Conservation (phyloP, 768 basidiomycete species). For the Cystofilobasidium capitatum region DNA sequence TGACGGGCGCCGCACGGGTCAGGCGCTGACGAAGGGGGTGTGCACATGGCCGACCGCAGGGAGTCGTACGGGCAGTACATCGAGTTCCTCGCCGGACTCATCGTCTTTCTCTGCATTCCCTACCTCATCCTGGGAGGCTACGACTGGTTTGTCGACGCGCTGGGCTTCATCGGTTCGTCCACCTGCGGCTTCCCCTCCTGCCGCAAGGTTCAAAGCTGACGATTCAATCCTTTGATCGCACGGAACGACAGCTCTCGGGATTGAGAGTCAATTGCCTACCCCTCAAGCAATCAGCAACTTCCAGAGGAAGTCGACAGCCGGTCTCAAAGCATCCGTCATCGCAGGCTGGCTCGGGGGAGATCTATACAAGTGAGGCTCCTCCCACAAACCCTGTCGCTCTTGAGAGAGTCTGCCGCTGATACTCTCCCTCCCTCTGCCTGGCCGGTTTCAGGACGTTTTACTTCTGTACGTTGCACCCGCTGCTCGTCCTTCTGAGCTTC, state of each 20-base stretch:
- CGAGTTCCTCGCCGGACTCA: conserved; percentile 23
- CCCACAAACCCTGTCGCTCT: neutral
- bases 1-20: neutral
- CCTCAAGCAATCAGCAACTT: conserved; percentile 24
- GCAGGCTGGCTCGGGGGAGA: conserved; percentile 27
- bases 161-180: conserved; percentile 19
- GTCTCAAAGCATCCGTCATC: conserved; percentile 10
- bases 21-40: too few relatives aligned
- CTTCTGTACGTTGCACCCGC: conserved; percentile 16
- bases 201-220: neutral
- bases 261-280: conserved; percentile 22
- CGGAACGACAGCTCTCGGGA: neutral
- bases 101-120: conserved; percentile 17
- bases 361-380: conserved; percentile 15
- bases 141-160: conserved; percentile 17
- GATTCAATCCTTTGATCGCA: neutral
- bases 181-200: neutral
- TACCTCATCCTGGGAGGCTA: conserved; percentile 16
- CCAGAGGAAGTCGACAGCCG: conserved; percentile 12
- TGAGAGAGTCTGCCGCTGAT: neutral
- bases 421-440: neutral
- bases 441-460: conserved; percentile 9
- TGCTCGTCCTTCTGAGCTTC: neutral
- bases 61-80: conserved; percentile 15
- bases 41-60: too few relatives aligned